Evolutionary conservation across 148 eudicot genomes (phyloP).

Genomic region (Chenopodium berlandieri): DNA sequence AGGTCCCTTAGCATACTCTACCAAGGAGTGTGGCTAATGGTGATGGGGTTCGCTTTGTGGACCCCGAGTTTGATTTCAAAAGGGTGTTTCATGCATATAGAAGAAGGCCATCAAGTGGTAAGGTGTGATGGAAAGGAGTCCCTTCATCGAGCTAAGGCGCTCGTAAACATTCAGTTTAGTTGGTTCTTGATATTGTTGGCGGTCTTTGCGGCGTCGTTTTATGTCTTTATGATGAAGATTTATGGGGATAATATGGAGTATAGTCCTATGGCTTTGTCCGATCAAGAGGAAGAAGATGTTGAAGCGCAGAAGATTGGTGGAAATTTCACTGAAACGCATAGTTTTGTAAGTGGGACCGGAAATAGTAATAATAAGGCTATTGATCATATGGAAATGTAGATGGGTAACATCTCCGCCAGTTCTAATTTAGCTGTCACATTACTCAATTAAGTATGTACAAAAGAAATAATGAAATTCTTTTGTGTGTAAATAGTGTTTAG

Average conservation of each 20-base stretch:
- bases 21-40: constrained; percentile 76
- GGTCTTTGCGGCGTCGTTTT: constrained; percentile 41
- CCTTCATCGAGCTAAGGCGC: constrained; percentile 64
- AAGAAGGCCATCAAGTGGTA: constrained; percentile 62
- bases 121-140: constrained; percentile 52
- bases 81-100: constrained; percentile 63
- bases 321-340: constrained; percentile 22
- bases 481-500: no score
- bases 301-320: constrained; percentile 48
- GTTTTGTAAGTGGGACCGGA: constrained; percentile 33
- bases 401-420: no score
- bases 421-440: no score
- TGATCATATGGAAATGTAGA: constrained; percentile 63
- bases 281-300: constrained; percentile 52
- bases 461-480: no score
- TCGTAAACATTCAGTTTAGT: constrained; percentile 71
- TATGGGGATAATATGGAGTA: constrained; percentile 37
- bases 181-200: constrained; percentile 58
- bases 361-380: constrained; percentile 26
- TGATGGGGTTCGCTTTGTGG: constrained; percentile 81
- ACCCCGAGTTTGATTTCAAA: constrained; percentile 57
- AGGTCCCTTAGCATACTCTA: constrained; percentile 65
- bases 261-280: constrained; percentile 16
- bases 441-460: no score
- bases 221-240: constrained; percentile 38